phyloP scores from a whole-genome alignment of 768 basidiomycete species.

The Termitomyces heimii region DNA sequence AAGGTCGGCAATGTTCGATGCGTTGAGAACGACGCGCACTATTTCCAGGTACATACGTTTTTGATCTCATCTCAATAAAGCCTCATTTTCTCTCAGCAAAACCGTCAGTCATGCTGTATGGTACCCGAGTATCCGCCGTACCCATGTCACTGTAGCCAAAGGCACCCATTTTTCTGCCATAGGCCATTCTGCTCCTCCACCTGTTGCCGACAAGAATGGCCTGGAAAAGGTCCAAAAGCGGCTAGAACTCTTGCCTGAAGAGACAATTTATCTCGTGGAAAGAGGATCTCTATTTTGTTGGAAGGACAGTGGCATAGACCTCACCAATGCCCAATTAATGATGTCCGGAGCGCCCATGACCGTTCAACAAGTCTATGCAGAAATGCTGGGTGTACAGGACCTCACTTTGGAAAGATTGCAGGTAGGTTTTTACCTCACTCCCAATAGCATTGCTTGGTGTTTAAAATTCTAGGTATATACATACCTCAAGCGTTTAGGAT shows the following conservation, averaged over 20 bases:
- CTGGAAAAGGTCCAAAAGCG: conserved; percentile 49
- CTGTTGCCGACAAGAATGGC: conserved; percentile 25
- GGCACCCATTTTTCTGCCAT: conserved; percentile 82
- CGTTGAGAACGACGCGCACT: conserved; percentile 65
- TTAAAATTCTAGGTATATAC: conserved; percentile 67
- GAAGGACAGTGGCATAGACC: conserved; percentile 38
- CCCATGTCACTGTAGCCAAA: conserved; percentile 63
- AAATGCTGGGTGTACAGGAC: conserved; percentile 77
- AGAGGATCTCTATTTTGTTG: conserved; percentile 85
- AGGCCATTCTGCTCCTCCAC: conserved; percentile 71
- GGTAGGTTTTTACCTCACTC: conserved; percentile 33
- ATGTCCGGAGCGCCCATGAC: conserved; percentile 73
- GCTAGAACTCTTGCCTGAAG: conserved; percentile 89
- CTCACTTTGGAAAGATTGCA: conserved; percentile 86
- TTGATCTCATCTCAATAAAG: not conserved
- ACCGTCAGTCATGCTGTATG: conserved; percentile 77
- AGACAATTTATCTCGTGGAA: conserved; percentile 90
- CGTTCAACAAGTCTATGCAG: conserved; percentile 84
- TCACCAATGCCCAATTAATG: conserved; percentile 27
- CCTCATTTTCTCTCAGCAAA: conserved; percentile 42
- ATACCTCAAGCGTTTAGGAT: conserved; percentile 89
- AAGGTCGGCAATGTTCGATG: conserved; percentile 82
- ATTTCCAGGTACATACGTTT: conserved; percentile 57
- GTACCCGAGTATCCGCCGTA: conserved; percentile 59
- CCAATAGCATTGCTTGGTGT: not conserved